phyloP scores from a whole-genome alignment of 73 alveolate genomes.

The Symbiodinium natans region DNA sequence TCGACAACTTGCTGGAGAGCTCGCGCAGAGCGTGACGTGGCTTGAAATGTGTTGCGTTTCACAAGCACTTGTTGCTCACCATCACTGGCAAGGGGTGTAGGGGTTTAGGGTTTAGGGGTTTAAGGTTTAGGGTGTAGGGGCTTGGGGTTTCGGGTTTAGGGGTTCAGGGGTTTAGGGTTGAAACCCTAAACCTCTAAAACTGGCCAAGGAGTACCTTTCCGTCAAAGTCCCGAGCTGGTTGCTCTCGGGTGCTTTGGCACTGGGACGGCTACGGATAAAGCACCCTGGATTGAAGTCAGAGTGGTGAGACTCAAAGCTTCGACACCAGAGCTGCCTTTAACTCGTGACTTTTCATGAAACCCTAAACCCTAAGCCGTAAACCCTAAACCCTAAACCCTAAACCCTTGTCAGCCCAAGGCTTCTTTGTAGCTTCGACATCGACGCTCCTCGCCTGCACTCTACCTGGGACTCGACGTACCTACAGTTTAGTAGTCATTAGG shows the following conservation, averaged over 20 bases:
- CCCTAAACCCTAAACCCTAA: no score
- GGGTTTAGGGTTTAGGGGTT: no score
- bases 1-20: slow-evolving; percentile 97
- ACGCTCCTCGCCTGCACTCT: slow-evolving; percentile 18
- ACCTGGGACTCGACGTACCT: not conserved
- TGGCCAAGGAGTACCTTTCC: slow-evolving; percentile 46
- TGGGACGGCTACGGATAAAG: slow-evolving; percentile 95
- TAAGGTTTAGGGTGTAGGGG: not conserved
- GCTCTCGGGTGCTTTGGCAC: slow-evolving; percentile 96
- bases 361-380: no score
- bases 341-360: no score
- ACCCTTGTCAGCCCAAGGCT: no score
- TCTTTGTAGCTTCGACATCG: slow-evolving; percentile 57
- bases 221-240: slow-evolving; percentile 96
- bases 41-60: no score
- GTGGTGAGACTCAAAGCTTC: not conserved
- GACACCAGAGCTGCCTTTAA: no score
- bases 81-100: no score
- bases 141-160: not conserved
- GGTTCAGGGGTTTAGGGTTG: not conserved
- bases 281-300: no score
- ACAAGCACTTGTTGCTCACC: no score
- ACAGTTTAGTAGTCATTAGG: no score
- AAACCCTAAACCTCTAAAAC: not conserved
- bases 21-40: slow-evolving; percentile 97